phyloP scores from a whole-genome alignment of 2,329 filamentous ascomycete genomes.

The Microcera coccophila region DNA sequence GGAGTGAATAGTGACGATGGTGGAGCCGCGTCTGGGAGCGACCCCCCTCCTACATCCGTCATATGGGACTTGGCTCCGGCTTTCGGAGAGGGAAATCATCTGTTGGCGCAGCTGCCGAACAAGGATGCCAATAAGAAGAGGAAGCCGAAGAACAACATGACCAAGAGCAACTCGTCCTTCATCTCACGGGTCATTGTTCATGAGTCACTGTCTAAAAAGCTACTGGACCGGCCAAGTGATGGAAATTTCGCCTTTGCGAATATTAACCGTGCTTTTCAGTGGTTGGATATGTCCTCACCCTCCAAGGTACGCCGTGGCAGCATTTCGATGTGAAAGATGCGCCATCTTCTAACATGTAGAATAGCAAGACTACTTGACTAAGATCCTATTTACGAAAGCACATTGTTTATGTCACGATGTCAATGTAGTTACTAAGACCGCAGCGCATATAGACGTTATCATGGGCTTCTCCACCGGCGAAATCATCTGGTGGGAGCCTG shows the following conservation, averaged over 20 bases:
- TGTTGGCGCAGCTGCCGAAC: slow-evolving; percentile 58
- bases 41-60: slow-evolving; percentile 39
- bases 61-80: slow-evolving; percentile 54
- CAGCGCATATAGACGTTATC: slow-evolving; percentile 80
- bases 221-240: slow-evolving; percentile 73
- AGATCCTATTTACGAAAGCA: slow-evolving; percentile 94
- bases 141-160: slow-evolving; percentile 97
- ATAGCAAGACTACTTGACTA: slow-evolving; percentile 84
- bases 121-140: slow-evolving; percentile 76
- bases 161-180: slow-evolving; percentile 97
- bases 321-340: background rate
- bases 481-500: slow-evolving; percentile 97
- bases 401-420: slow-evolving; percentile 94
- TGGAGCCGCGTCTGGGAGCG: slow-evolving; percentile 50
- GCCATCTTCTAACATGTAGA: slow-evolving; percentile 28
- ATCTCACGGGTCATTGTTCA: slow-evolving; percentile 95
- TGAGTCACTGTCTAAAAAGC: slow-evolving; percentile 71
- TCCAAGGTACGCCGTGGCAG: slow-evolving; percentile 50
- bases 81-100: slow-evolving; percentile 82
- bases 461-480: slow-evolving; percentile 96
- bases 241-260: slow-evolving; percentile 91
- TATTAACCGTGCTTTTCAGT: slow-evolving; percentile 91
- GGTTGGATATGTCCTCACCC: slow-evolving; percentile 81
- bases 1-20: slow-evolving; percentile 56
- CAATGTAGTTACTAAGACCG: slow-evolving; percentile 75